Conservation (phyloP, 257 asterid genomes). For the Ocimum tenuiflorum region DNA sequence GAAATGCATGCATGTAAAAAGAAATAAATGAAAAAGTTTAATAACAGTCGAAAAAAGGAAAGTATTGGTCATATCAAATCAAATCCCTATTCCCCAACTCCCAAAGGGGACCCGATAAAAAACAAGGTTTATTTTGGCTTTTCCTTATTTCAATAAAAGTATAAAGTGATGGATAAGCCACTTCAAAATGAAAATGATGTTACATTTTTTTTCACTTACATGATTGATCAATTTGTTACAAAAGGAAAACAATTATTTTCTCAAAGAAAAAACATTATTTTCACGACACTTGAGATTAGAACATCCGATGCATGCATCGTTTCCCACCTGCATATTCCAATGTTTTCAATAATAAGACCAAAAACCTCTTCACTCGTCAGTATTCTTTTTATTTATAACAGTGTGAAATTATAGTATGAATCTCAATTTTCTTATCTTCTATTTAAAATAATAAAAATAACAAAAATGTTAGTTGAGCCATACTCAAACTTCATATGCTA, state of each 20-base stretch:
- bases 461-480: no score
- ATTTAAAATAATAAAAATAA: no score
- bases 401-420: no score
- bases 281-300: constrained; percentile 20
- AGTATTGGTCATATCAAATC: constrained; percentile 39
- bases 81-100: constrained; percentile 11
- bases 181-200: constrained; percentile 50
- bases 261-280: no score
- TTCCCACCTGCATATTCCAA: neutral
- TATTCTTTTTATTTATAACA: no score
- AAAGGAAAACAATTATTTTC: constrained; percentile 16
- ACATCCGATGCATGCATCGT: constrained; percentile 32
- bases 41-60: constrained; percentile 36
- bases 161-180: constrained; percentile 42
- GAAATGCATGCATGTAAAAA: neutral
- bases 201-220: constrained; percentile 30
- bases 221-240: constrained; percentile 32
- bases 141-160: constrained; percentile 42
- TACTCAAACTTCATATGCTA: no score
- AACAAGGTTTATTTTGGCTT: constrained; percentile 35
- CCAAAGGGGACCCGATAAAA: constrained; percentile 36
- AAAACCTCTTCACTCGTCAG: neutral
- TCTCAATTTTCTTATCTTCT: no score
- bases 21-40: constrained; percentile 14
- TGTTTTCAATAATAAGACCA: no score